A percentile compares a stretch with the other conserved stretches of the same genome.
phyloP scores from a whole-genome alignment of 1,284 basidiomycete genomes.

The Ganoderma multipileum region DNA sequence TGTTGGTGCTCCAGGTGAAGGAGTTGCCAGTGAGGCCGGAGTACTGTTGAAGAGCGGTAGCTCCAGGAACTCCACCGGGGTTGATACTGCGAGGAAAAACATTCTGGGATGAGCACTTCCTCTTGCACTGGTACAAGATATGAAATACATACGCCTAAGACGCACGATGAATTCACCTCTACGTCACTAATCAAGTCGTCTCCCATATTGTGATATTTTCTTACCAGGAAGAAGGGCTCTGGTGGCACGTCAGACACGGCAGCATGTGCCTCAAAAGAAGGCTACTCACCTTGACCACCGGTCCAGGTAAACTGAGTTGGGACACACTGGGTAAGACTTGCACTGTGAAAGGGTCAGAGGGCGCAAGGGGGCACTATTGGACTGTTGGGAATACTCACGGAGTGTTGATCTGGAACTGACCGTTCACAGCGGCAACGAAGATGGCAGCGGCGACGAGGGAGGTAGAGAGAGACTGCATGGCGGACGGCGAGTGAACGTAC shows the following conservation, averaged over 20 bases:
- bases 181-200: not conserved
- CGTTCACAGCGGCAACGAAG: slow-evolving; percentile 31
- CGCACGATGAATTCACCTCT: not conserved
- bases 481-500: slow-evolving; percentile 22
- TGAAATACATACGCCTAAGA: slow-evolving; percentile 29
- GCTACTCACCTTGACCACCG: slow-evolving; percentile 35
- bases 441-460: slow-evolving; percentile 35
- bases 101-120: not conserved
- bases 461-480: slow-evolving; percentile 36
- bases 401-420: slow-evolving; percentile 40
- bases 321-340: slow-evolving; percentile 36
- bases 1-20: slow-evolving; percentile 40
- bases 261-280: not conserved
- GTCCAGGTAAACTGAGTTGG: slow-evolving; percentile 37
- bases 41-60: slow-evolving; percentile 37
- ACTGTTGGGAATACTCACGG: slow-evolving; percentile 33
- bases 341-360: slow-evolving; percentile 20
- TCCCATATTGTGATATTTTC: slow-evolving; percentile 8
- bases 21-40: slow-evolving; percentile 30
- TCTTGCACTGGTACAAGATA: not conserved
- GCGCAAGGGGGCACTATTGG: not conserved
- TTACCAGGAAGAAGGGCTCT: slow-evolving; percentile 40
- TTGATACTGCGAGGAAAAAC: slow-evolving; percentile 28
- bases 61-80: slow-evolving; percentile 34
- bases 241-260: not conserved